Conservation (phyloP, 2,329 filamentous ascomycete species). For the Ophiostoma ulmi region DNA sequence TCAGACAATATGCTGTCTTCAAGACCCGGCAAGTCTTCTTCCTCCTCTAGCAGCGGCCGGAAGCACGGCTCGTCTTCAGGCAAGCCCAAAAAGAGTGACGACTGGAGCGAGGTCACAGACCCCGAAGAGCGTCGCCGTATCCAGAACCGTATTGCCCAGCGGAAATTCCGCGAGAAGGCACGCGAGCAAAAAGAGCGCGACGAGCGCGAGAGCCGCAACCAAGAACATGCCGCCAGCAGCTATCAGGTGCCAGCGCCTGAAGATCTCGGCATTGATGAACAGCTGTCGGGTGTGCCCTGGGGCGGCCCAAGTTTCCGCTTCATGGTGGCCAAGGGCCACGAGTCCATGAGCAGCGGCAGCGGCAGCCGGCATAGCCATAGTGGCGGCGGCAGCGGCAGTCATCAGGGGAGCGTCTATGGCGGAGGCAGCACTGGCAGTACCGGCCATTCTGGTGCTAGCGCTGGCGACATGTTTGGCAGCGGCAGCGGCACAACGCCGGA, state of each 20-base stretch:
- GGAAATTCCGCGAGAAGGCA: conserved; percentile 69
- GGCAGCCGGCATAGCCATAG: conserved; percentile 27
- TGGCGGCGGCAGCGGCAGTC: conserved; percentile 11
- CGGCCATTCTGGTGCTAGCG: background rate
- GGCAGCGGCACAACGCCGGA: conserved; percentile 9
- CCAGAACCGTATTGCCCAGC: conserved; percentile 70
- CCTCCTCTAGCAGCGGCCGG: conserved; percentile 25
- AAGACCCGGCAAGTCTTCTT: conserved; percentile 28
- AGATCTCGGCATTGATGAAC: conserved; percentile 48
- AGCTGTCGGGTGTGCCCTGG: conserved; percentile 65
- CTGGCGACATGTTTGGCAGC: background rate
- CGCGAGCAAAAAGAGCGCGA: conserved; percentile 62
- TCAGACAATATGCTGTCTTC: background rate
- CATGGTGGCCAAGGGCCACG: conserved; percentile 48
- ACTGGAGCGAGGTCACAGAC: conserved; percentile 66
- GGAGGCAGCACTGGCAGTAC: conserved; percentile 8
- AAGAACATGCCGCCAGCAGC: conserved; percentile 56
- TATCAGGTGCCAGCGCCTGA: conserved; percentile 57
- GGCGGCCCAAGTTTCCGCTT: conserved; percentile 60
- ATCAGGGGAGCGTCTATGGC: background rate
- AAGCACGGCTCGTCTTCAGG: conserved; percentile 26
- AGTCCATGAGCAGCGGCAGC: conserved; percentile 39
- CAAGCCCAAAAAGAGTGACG: conserved; percentile 50
- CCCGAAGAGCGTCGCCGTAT: conserved; percentile 67
- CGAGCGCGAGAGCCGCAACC: conserved; percentile 60